phyloP scores from a whole-genome alignment of 2,329 filamentous ascomycete species.

The Fusarium verrucosum region DNA sequence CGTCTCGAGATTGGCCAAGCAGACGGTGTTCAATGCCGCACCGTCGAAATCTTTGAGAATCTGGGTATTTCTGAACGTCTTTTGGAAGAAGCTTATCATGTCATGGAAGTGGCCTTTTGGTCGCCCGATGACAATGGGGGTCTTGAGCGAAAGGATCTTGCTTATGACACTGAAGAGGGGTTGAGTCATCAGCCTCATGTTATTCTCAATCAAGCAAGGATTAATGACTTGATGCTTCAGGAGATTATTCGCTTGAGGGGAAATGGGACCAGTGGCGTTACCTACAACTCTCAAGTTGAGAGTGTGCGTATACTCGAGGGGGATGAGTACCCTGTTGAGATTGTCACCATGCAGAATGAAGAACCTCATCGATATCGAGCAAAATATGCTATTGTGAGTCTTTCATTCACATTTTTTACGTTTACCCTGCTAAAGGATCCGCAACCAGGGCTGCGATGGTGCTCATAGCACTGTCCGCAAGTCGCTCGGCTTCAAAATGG shows the following conservation, averaged over 20 bases:
- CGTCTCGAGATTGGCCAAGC: slow-evolving; percentile 50
- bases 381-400: slow-evolving; percentile 35
- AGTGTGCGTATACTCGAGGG: slow-evolving; percentile 8
- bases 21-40: slow-evolving; percentile 67
- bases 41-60: slow-evolving; percentile 76
- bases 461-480: slow-evolving; percentile 42
- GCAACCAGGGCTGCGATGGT: slow-evolving; percentile 30
- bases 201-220: slow-evolving; percentile 62
- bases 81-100: slow-evolving; percentile 73
- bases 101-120: slow-evolving; percentile 68
- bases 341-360: neutral
- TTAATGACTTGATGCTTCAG: slow-evolving; percentile 34
- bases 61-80: slow-evolving; percentile 72
- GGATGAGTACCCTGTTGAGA: slow-evolving; percentile 19
- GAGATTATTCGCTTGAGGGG: slow-evolving; percentile 19
- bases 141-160: slow-evolving; percentile 66
- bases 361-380: slow-evolving; percentile 7
- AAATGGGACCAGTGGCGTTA: neutral
- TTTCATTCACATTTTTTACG: fast-evolving
- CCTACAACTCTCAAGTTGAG: slow-evolving; percentile 32
- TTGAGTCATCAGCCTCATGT: slow-evolving; percentile 72
- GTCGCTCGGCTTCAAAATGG: slow-evolving; percentile 38
- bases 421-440: fast-evolving
- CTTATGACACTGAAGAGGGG: slow-evolving; percentile 69
- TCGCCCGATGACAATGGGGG: slow-evolving; percentile 68